Percentiles rank a stretch among this genome's conserved stretches.
phyloP scores from a whole-genome alignment of 805 yeast species.

The Kazachstania taianensis region DNA sequence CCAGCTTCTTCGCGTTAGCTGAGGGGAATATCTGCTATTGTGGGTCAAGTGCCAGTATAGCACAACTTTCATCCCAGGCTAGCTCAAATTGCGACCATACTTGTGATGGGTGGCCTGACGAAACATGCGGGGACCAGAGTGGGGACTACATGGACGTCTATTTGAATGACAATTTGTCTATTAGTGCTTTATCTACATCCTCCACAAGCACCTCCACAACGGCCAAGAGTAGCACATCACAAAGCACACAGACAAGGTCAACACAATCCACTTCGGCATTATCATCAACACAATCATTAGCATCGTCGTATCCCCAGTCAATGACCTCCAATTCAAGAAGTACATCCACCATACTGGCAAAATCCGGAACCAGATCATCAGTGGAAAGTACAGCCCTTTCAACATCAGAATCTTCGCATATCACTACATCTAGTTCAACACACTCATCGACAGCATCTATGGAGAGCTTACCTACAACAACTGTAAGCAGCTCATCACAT shows the following conservation, averaged over 20 bases:
- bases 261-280: not conserved
- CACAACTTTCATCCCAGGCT: conserved; percentile 32
- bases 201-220: not conserved
- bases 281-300: not conserved
- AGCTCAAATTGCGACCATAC: conserved; percentile 31
- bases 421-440: too few species aligned
- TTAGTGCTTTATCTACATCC: not conserved
- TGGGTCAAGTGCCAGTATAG: conserved; percentile 38
- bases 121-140: conserved; percentile 56
- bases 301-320: too few species aligned
- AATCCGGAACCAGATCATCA: too few species aligned
- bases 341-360: too few species aligned
- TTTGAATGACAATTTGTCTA: conserved; percentile 23
- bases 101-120: conserved; percentile 56
- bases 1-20: conserved; percentile 40
- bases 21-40: conserved; percentile 57
- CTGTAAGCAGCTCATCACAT: conserved; percentile 5
- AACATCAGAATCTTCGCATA: too few species aligned
- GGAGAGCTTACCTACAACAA: too few species aligned
- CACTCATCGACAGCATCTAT: too few species aligned
- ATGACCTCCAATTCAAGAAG: too few species aligned
- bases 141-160: conserved; percentile 35
- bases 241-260: too few species aligned
- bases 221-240: too few species aligned
- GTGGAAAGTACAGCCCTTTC: too few species aligned